Conservation (phyloP, 2,329 filamentous ascomycete species). For the Calonectria crousiana region DNA sequence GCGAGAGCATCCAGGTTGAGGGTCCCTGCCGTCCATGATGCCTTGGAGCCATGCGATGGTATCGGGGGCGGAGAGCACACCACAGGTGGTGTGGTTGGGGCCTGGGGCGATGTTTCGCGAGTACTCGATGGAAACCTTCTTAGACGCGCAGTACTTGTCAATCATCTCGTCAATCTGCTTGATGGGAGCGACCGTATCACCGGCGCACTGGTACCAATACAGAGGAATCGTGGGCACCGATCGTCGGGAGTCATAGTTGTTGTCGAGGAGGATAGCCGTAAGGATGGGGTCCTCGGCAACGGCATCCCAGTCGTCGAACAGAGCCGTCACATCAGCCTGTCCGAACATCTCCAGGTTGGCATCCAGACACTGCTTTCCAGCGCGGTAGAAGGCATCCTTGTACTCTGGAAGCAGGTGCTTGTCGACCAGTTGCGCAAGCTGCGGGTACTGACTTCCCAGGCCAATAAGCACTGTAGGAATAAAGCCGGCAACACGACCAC, state of each 20-base stretch:
- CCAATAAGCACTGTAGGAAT: slow-evolving; percentile 38
- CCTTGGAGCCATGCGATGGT: background rate
- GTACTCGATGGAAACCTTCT: slow-evolving; percentile 4
- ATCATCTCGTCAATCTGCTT: slow-evolving; percentile 58
- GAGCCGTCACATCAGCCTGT: slow-evolving; percentile 52
- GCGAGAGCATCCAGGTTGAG: background rate
- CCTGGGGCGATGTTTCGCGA: background rate
- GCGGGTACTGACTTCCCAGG: slow-evolving; percentile 38
- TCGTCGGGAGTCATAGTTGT: slow-evolving; percentile 28
- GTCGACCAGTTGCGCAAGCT: slow-evolving; percentile 26
- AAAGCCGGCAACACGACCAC: slow-evolving; percentile 31
- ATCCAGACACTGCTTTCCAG: slow-evolving; percentile 41
- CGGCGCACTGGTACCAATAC: slow-evolving; percentile 62
- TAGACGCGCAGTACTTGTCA: slow-evolving; percentile 52
- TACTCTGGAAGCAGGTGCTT: slow-evolving; percentile 35
- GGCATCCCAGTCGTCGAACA: slow-evolving; percentile 54
- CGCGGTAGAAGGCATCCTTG: slow-evolving; percentile 45
- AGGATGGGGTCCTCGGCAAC: slow-evolving; percentile 40
- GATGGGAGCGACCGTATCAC: slow-evolving; percentile 60
- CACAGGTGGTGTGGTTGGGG: slow-evolving; percentile 14
- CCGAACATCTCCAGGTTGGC: slow-evolving; percentile 44
- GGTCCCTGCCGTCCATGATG: slow-evolving; percentile 1
- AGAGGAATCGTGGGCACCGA: slow-evolving; percentile 60
- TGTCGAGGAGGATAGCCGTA: slow-evolving; percentile 46
- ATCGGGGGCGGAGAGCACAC: background rate